Percentiles rank a stretch among this genome's conserved stretches.
These are phyloP conservation scores for Monascus purpureus DNA, from an alignment of 495 filamentous ascomycete genomes.

Conservation along the genomic window DNA sequence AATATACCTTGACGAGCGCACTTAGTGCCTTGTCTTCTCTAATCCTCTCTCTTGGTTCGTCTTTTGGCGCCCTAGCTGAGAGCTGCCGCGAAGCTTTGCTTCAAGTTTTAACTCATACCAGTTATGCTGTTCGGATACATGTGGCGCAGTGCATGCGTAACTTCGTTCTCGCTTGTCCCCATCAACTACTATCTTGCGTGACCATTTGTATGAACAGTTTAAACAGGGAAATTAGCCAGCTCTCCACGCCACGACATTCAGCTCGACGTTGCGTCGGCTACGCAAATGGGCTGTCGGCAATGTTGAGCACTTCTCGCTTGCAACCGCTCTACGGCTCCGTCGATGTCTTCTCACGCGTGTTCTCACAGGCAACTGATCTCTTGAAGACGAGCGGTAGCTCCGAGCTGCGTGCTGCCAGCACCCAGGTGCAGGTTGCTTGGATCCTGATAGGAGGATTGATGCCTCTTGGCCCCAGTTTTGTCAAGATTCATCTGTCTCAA, in stretches of 20 bases:
- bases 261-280: slow-evolving; percentile 79
- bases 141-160: slow-evolving; percentile 71
- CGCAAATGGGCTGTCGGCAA: slow-evolving; percentile 84
- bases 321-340: slow-evolving; percentile 91
- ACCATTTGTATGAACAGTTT: slow-evolving; percentile 96
- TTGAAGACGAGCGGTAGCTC: slow-evolving; percentile 87
- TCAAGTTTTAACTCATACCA: slow-evolving; percentile 87
- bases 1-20: slow-evolving; percentile 66
- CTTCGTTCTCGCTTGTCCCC: slow-evolving; percentile 80
- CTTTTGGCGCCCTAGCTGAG: slow-evolving; percentile 62
- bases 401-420: slow-evolving; percentile 80
- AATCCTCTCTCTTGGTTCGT: slow-evolving; percentile 68
- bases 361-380: slow-evolving; percentile 80
- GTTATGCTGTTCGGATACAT: slow-evolving; percentile 88
- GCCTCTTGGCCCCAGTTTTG: slow-evolving; percentile 93
- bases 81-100: slow-evolving; percentile 72
- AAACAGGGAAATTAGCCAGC: slow-evolving; percentile 66
- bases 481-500: slow-evolving; percentile 96
- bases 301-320: slow-evolving; percentile 74
- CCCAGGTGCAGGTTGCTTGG: slow-evolving; percentile 96
- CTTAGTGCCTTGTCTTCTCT: slow-evolving; percentile 70
- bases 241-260: slow-evolving; percentile 62
- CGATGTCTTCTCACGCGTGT: slow-evolving; percentile 82
- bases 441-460: slow-evolving; percentile 92
- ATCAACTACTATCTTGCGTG: slow-evolving; percentile 80